phyloP scores from a whole-genome alignment of 805 yeast genomes.

The Lachancea waltii region DNA sequence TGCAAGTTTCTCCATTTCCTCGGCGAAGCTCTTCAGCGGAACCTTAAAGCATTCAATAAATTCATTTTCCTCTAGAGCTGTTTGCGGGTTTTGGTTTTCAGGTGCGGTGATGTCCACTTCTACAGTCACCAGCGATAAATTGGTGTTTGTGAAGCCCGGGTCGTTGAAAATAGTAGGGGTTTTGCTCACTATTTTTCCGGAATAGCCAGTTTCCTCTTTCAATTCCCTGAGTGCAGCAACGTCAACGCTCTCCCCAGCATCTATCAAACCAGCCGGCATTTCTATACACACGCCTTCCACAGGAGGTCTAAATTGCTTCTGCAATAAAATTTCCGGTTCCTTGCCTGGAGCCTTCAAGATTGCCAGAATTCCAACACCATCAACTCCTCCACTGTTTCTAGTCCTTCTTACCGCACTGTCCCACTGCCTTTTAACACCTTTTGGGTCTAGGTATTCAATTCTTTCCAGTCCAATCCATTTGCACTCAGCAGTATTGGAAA shows the following conservation, averaged over 20 bases:
- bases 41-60: constrained; percentile 83
- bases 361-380: constrained; percentile 89
- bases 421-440: constrained; percentile 71
- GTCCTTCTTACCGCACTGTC: constrained; percentile 84
- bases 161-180: constrained; percentile 58
- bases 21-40: constrained; percentile 54
- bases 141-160: constrained; percentile 89
- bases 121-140: constrained; percentile 70
- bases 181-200: constrained; percentile 51
- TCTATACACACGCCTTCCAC: constrained; percentile 83
- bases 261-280: constrained; percentile 92
- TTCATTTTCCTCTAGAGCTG: constrained; percentile 83
- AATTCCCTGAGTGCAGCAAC: constrained; percentile 83
- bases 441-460: constrained; percentile 65
- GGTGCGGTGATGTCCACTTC: constrained; percentile 63
- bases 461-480: constrained; percentile 64
- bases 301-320: constrained; percentile 92
- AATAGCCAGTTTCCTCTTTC: constrained; percentile 87
- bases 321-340: constrained; percentile 53
- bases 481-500: constrained; percentile 40
- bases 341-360: constrained; percentile 47
- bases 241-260: constrained; percentile 71
- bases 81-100: constrained; percentile 60
- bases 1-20: constrained; percentile 44
- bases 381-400: constrained; percentile 51